phyloP scores from a whole-genome alignment of 2,329 filamentous ascomycete species.

The Sporothrix variecibatus region DNA sequence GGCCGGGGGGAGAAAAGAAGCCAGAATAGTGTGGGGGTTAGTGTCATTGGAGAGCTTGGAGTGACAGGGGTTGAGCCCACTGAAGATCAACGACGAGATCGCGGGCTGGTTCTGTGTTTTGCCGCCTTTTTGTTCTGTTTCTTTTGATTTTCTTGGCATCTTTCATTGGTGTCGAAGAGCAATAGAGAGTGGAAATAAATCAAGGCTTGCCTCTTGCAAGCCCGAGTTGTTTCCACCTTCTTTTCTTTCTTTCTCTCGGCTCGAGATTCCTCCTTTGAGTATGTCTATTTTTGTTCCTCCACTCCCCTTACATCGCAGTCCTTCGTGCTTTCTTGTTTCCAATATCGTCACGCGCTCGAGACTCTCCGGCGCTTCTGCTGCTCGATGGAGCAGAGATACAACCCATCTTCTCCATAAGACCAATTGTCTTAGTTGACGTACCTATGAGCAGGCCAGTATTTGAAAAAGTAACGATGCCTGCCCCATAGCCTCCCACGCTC shows the following conservation, averaged over 20 bases:
- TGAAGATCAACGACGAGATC: neutral
- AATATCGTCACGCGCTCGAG: neutral
- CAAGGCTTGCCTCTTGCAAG: neutral
- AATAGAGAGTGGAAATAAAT: neutral
- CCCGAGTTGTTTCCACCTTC: neutral
- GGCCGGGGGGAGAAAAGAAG: constrained; percentile 1
- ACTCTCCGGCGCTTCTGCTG: neutral
- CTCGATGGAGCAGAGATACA: neutral
- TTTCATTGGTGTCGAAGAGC: neutral
- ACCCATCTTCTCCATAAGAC: neutral
- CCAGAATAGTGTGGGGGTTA: constrained; percentile 28
- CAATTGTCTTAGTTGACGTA: neutral
- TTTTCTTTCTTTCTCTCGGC: neutral
- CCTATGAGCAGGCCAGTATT: neutral
- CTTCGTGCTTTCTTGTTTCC: neutral
- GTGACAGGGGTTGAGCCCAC: neutral
- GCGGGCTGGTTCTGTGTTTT: neutral
- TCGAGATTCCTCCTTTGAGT: neutral
- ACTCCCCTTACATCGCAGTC: too few relatives aligned
- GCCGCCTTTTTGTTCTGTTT: neutral
- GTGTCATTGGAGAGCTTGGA: neutral
- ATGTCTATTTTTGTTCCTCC: neutral
- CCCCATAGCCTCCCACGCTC: neutral
- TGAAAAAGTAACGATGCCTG: neutral
- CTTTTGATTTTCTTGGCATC: neutral